Base-by-base conservation (phyloP, 345 rosid genomes). In the Toxicodendron radicans region DNA sequence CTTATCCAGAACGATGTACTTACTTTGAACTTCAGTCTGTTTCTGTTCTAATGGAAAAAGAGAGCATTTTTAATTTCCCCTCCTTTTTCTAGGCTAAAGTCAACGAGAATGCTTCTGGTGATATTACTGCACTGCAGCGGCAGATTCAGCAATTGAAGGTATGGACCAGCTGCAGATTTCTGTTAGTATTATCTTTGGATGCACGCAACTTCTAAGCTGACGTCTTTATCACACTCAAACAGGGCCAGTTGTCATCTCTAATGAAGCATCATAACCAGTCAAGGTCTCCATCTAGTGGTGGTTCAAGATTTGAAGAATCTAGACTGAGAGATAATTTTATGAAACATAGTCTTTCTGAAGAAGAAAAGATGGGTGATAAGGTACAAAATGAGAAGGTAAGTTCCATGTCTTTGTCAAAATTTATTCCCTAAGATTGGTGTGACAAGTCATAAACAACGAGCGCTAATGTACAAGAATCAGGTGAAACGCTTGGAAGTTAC, bases 21-120 rank as follows among this genome's bases (percentile, higher is more conserved):
- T 78, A 45, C 75, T 58, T 70, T 62, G 54, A 45, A 46, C 71
- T 23, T 58, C 4, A 27, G 43, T 71, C 76, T 71, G 16, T 64
- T 33, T 58, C 35, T 78, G 23, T 54, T 73, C 14, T 54, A 52
- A 16, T 27, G 24, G 21, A 58, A 81, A 77, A 21, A 58, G 52
- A 64, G 43, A 49, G 53, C 5, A 21, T 61, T 56, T 64, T 73
- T 68, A 71, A 54, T 56, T 41, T 71, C 73, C 78, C 52, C 33
- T 78, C 82, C 21, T 48, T 65, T 71, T 74, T 76, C 53, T 68
- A 94, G 98, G 98, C 98, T 79, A 85, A 85, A 81, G 97, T 94
- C 74, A 94, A 94, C 48, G 98, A 92, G 87, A 97, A 94, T 86
- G 95, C 97, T 77, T 88, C 97, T 5, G 97, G 97, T 70, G 97